phyloP scores from a whole-genome alignment of 2,329 filamentous ascomycete genomes.

The Clarireedia monteithiana region DNA sequence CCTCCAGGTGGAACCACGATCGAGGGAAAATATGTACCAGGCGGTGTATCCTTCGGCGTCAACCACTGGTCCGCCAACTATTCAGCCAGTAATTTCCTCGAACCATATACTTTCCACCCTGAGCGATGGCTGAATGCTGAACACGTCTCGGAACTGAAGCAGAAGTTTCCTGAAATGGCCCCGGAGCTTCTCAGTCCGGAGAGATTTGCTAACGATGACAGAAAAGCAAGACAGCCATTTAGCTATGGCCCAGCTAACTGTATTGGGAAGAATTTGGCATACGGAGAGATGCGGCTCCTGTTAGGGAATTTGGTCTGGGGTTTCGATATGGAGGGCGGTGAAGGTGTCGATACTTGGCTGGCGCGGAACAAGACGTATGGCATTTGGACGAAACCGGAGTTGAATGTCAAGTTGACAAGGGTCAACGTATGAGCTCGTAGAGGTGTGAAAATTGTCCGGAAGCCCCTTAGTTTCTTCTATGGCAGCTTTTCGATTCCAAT shows the following conservation, averaged over 20 bases:
- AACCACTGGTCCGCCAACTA: background rate
- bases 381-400: background rate
- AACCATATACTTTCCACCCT: background rate
- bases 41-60: background rate
- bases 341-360: background rate
- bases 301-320: constrained; percentile 3
- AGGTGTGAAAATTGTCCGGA: too few relatives aligned
- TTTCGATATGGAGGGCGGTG: constrained; percentile 1
- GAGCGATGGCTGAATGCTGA: constrained; percentile 1
- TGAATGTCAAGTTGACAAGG: constrained; percentile 5
- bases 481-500: too few relatives aligned
- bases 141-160: background rate
- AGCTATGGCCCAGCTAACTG: constrained; percentile 1
- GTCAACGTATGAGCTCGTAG: background rate
- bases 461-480: too few relatives aligned
- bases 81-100: background rate
- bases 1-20: background rate
- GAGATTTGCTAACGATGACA: background rate
- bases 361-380: background rate
- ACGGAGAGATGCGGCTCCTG: constrained; percentile 7
- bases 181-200: background rate
- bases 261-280: constrained; percentile 8
- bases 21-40: background rate
- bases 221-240: constrained; percentile 3
- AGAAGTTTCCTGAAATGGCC: background rate